phyloP scores from a whole-genome alignment of 2,329 filamentous ascomycete species.

The Periglandula ipomoeae region DNA sequence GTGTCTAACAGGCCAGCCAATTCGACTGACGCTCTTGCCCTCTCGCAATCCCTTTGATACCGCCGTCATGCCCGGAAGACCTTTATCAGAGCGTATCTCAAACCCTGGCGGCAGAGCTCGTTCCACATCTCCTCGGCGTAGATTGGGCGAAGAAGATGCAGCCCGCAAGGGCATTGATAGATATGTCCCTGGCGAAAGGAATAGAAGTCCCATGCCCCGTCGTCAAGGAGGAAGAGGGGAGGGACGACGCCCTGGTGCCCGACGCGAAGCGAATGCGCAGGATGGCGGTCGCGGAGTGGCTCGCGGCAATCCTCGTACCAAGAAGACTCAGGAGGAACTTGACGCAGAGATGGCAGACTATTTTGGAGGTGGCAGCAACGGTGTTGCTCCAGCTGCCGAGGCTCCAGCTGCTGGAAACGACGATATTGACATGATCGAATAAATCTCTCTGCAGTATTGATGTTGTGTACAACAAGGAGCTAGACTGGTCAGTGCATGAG shows the following conservation, averaged over 20 bases:
- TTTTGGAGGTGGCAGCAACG: constrained; percentile 47
- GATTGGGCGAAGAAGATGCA: constrained; percentile 45
- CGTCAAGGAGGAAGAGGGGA: constrained; percentile 41
- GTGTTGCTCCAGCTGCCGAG: constrained; percentile 21
- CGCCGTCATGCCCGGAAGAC: constrained; percentile 44
- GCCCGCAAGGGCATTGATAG: constrained; percentile 64
- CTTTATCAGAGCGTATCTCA: constrained; percentile 54
- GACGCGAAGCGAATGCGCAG: constrained; percentile 30
- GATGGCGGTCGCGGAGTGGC: constrained; percentile 27
- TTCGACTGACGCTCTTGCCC: constrained; percentile 60
- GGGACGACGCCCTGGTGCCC: constrained; percentile 41
- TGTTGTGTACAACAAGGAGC: background rate
- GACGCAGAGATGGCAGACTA: constrained; percentile 98
- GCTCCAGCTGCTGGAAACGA: constrained; percentile 28
- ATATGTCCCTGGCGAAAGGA: constrained; percentile 58
- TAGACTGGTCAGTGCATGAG: background rate
- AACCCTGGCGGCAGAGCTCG: constrained; percentile 49
- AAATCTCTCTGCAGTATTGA: constrained; percentile 7
- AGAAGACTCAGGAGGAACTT: constrained; percentile 84
- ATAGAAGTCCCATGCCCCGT: constrained; percentile 50
- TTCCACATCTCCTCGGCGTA: constrained; percentile 44
- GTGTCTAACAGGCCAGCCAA: constrained; percentile 58
- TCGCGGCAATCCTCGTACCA: constrained; percentile 46
- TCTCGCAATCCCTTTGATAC: constrained; percentile 48
- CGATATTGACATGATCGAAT: constrained; percentile 66